Evolutionary conservation across 2,329 filamentous ascomycete genomes (phyloP).

Genomic region (Aspergillus ustus): DNA sequence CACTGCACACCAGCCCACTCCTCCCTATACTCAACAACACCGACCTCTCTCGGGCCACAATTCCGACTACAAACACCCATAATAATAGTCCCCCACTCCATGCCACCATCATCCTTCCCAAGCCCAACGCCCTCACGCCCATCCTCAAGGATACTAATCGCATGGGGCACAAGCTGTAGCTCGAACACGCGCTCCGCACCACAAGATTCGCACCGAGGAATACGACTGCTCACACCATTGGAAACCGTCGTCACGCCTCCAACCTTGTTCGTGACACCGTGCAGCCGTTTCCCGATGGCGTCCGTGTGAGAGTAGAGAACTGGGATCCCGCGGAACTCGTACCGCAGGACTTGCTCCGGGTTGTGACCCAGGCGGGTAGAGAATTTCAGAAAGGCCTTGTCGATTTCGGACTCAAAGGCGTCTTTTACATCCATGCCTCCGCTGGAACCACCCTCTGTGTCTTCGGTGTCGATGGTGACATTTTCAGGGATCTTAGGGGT

Average conservation of each 20-base stretch:
- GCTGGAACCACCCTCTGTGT: constrained; percentile 38
- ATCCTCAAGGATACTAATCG: constrained; percentile 84
- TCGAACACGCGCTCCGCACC: constrained; percentile 80
- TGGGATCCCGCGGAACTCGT: constrained; percentile 74
- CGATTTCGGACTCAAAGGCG: constrained; percentile 75
- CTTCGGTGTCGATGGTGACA: constrained; percentile 48
- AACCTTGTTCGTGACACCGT: constrained; percentile 28
- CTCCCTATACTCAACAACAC: constrained; percentile 78
- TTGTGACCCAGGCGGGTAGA: constrained; percentile 79
- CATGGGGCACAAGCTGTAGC: constrained; percentile 87
- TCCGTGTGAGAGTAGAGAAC: constrained; percentile 83
- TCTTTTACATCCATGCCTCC: constrained; percentile 61
- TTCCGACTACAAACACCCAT: constrained; percentile 82
- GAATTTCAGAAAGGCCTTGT: constrained; percentile 79
- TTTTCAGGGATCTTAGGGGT: constrained; percentile 54
- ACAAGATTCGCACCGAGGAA: constrained; percentile 80
- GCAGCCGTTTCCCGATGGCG: constrained; percentile 69
- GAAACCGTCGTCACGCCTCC: constrained; percentile 34
- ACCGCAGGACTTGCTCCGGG: constrained; percentile 79
- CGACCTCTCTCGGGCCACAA: constrained; percentile 68
- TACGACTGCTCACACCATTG: constrained; percentile 41
- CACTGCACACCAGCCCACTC: constrained; percentile 99
- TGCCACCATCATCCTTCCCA: constrained; percentile 69
- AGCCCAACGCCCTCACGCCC: constrained; percentile 65
- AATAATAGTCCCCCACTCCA: constrained; percentile 97